phyloP scores from a whole-genome alignment of 768 basidiomycete species.

The Boletus eberwhitei region DNA sequence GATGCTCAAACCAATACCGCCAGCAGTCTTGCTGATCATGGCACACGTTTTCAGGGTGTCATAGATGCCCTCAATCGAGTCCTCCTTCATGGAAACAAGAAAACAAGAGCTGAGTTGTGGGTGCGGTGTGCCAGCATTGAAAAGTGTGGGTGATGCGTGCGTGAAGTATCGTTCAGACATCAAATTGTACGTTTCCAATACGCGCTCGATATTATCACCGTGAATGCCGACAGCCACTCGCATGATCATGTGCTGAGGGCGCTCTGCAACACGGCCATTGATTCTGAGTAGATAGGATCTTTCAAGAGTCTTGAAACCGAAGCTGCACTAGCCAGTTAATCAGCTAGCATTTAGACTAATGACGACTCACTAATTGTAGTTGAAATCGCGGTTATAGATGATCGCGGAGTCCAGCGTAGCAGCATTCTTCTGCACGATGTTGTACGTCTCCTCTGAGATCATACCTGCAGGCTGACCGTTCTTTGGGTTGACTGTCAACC shows the following conservation, averaged over 20 bases:
- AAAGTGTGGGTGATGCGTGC: constrained; percentile 95
- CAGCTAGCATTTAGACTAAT: background rate
- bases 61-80: constrained; percentile 98
- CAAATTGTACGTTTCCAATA: constrained; percentile 88
- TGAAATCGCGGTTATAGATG: constrained; percentile 98
- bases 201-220: constrained; percentile 82
- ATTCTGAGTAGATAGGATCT: constrained; percentile 95
- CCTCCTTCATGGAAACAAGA: constrained; percentile 97
- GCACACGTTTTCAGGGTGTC: constrained; percentile 98
- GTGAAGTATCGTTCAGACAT: constrained; percentile 99
- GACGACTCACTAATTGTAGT: constrained; percentile 80
- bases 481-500: constrained; percentile 84
- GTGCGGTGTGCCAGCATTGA: constrained; percentile 96
- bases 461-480: constrained; percentile 82
- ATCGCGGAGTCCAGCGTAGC: constrained; percentile 86
- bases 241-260: constrained; percentile 99
- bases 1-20: constrained; percentile 94
- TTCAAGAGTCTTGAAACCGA: constrained; percentile 99
- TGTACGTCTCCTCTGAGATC: constrained; percentile 88
- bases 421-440: constrained; percentile 76
- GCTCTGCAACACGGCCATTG: constrained; percentile 91
- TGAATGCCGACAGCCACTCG: constrained; percentile 98
- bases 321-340: constrained; percentile 43
- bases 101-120: constrained; percentile 97
- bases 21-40: constrained; percentile 99